phyloP scores from a whole-genome alignment of 2,329 filamentous ascomycete genomes.

The Penicillium sp. region DNA sequence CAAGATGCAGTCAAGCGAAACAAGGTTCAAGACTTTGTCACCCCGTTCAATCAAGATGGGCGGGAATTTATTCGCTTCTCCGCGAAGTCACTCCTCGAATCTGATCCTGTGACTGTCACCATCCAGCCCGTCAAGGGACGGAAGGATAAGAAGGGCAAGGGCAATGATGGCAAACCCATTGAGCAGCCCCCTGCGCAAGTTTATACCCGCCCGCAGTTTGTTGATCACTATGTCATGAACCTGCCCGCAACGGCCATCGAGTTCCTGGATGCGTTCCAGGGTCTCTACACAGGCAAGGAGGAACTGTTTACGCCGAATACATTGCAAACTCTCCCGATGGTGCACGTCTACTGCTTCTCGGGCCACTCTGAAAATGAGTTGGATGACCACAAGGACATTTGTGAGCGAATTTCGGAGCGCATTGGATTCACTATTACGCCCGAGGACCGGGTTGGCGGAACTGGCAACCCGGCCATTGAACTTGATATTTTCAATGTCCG shows the following conservation, averaged over 20 bases:
- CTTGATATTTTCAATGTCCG: constrained; percentile 67
- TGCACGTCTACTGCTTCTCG: constrained; percentile 95
- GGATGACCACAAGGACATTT: constrained; percentile 62
- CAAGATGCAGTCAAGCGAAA: constrained; percentile 71
- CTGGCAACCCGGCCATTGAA: constrained; percentile 62
- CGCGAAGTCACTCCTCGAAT: constrained; percentile 56
- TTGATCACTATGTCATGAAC: constrained; percentile 98
- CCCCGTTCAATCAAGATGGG: constrained; percentile 79
- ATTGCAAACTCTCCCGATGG: constrained; percentile 67
- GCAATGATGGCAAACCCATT: constrained; percentile 32
- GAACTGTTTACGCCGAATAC: constrained; percentile 65
- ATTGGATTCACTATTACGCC: constrained; percentile 61
- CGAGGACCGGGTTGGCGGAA: constrained; percentile 50
- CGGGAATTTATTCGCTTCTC: constrained; percentile 75
- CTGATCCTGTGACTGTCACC: constrained; percentile 54
- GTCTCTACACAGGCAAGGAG: constrained; percentile 75
- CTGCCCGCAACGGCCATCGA: constrained; percentile 85
- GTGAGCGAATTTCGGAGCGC: constrained; percentile 64
- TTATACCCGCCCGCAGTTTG: constrained; percentile 62
- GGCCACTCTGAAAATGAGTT: constrained; percentile 76
- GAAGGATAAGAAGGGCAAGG: constrained; percentile 27
- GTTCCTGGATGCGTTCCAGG: constrained; percentile 76
- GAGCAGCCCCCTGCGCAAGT: constrained; percentile 29
- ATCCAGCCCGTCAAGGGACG: constrained; percentile 49
- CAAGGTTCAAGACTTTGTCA: constrained; percentile 76